A percentile compares a stretch with the other conserved stretches of the same genome.
phyloP scores from a whole-genome alignment of 208 protist species.

The Leishmania amazonensis region DNA sequence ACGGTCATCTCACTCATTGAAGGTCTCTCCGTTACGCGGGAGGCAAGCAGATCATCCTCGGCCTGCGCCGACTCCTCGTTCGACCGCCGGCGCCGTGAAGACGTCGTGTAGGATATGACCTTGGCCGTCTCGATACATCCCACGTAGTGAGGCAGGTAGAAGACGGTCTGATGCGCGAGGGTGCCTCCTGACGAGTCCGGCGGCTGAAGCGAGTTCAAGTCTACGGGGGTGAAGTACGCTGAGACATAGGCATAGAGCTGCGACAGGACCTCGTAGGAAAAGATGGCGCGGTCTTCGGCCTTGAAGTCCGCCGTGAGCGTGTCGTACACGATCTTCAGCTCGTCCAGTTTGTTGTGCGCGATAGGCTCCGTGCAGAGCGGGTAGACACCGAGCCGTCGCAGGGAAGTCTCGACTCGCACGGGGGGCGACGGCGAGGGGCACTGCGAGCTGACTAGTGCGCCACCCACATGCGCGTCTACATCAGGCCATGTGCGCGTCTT shows the following conservation, averaged over 20 bases:
- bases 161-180: conserved; percentile 20
- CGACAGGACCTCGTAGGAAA: conserved; percentile 48
- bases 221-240: conserved; percentile 47
- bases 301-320: conserved; percentile 50
- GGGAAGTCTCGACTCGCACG: conserved; percentile 33
- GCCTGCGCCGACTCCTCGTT: not conserved
- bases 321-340: conserved; percentile 55
- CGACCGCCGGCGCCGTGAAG: not conserved
- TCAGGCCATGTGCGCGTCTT: conserved; percentile 1
- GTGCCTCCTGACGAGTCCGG: not conserved
- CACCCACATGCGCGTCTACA: not conserved
- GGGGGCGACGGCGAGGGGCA: conserved; percentile 26
- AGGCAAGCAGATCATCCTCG: conserved; percentile 9
- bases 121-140: conserved; percentile 32
- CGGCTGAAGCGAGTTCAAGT: conserved; percentile 19
- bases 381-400: conserved; percentile 39
- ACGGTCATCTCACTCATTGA: not conserved
- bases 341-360: conserved; percentile 23
- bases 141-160: conserved; percentile 32
- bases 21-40: conserved; percentile 13
- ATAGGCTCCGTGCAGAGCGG: conserved; percentile 34
- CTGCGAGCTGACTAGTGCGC: not conserved
- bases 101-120: conserved; percentile 27
- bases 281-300: conserved; percentile 53
- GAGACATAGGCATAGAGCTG: conserved; percentile 63